phyloP scores from a whole-genome alignment of 2,329 filamentous ascomycete genomes.

The Dryadomyces quercus-mongolicae region DNA sequence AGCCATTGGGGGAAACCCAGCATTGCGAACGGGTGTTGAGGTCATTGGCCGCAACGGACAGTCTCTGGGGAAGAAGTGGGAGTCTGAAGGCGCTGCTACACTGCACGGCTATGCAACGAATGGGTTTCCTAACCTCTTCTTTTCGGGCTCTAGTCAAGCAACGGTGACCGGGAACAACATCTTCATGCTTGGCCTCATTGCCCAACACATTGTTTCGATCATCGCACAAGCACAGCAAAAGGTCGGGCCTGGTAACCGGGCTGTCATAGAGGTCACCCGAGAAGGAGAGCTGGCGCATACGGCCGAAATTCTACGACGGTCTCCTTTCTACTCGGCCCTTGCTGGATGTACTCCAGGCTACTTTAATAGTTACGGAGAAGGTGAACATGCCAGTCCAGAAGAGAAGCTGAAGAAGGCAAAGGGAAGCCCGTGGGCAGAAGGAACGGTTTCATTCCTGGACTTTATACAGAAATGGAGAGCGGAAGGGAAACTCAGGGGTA shows the following conservation, averaged over 20 bases:
- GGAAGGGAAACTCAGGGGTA: too few species aligned
- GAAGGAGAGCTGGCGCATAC: conserved; percentile 8
- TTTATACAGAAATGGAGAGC: too few species aligned
- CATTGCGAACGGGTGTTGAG: conserved; percentile 4
- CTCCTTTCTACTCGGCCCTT: neutral
- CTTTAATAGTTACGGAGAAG: conserved; percentile 8
- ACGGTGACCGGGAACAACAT: conserved; percentile 6
- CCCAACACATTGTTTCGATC: conserved; percentile 13
- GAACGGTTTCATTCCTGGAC: neutral
- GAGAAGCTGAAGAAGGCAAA: neutral
- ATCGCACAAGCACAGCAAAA: conserved; percentile 1
- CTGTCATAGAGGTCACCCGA: conserved; percentile 5
- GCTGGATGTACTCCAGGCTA: conserved; percentile 9
- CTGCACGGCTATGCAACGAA: conserved; percentile 10
- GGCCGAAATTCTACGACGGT: conserved; percentile 3
- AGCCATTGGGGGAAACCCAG: conserved; percentile 8
- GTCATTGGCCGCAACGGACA: conserved; percentile 6
- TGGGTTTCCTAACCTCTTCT: conserved; percentile 14
- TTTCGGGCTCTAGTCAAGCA: conserved; percentile 6
- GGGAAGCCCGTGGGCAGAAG: neutral
- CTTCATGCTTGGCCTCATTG: conserved; percentile 24
- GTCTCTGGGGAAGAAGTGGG: conserved; percentile 12
- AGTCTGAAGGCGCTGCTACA: conserved; percentile 2
- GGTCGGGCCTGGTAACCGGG: neutral
- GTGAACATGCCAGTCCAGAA: neutral